Percentiles rank a stretch among this genome's conserved stretches.
These are phyloP conservation scores for Monascus ruber DNA, from an alignment of 2,329 filamentous ascomycete genomes.

Conservation along the genomic window DNA sequence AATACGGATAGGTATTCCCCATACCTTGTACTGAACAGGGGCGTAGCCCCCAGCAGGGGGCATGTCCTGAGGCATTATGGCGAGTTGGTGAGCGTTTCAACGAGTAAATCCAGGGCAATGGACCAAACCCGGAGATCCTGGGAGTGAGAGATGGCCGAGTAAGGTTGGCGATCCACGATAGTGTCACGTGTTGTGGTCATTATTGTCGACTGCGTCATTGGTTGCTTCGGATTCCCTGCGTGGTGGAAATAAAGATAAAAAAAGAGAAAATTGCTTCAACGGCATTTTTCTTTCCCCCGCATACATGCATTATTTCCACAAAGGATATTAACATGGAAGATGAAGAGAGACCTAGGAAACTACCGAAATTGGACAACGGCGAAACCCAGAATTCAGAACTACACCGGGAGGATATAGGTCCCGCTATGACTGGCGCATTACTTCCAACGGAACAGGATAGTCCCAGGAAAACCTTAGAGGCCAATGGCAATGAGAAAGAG, in stretches of 20 bases:
- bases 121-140: no score
- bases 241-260: no score
- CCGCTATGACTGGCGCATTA: conserved; percentile 21
- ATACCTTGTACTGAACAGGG: conserved; percentile 92
- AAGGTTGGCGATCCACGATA: conserved; percentile 15
- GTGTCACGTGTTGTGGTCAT: no score
- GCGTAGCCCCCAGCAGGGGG: conserved; percentile 89
- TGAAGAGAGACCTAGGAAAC: conserved; percentile 45
- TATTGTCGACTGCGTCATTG: conserved; percentile 16
- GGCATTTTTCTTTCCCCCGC: conserved; percentile 1
- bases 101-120: no score
- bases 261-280: no score
- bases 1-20: conserved; percentile 15
- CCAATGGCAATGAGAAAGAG: conserved; percentile 2
- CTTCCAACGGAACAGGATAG: conserved; percentile 3
- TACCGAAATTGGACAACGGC: conserved; percentile 40
- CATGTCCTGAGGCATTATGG: conserved; percentile 90
- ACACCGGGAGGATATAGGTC: conserved; percentile 11
- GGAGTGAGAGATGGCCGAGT: conserved; percentile 1
- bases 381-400: conserved; percentile 4
- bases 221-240: conserved; percentile 2
- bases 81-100: conserved; percentile 9
- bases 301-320: not conserved
- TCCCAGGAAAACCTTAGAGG: not conserved
- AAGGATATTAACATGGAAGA: conserved; percentile 35